Percentiles rank a stretch among this genome's conserved stretches.
Evolutionary conservation across 1,284 basidiomycete species (phyloP).

Genomic region (Meripilus lineatus): DNA sequence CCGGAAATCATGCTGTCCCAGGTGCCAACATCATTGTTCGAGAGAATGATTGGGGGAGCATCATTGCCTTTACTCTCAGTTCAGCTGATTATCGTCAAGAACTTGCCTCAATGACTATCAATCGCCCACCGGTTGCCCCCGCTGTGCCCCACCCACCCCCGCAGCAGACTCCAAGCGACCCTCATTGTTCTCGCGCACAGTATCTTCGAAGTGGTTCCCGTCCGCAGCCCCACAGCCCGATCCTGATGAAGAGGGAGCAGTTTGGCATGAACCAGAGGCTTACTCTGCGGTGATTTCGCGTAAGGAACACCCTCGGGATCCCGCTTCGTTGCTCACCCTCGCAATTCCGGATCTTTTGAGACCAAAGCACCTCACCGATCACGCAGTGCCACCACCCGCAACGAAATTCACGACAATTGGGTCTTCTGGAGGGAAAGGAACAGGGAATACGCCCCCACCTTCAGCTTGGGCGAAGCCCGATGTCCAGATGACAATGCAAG

Average conservation of each 20-base stretch:
- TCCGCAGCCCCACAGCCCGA: slow-evolving; percentile 38
- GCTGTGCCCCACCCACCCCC: slow-evolving; percentile 20
- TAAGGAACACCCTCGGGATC: slow-evolving; percentile 59
- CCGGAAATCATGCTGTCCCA: slow-evolving; percentile 58
- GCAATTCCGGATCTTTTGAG: slow-evolving; percentile 58
- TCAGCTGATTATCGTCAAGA: slow-evolving; percentile 60
- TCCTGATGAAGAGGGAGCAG: slow-evolving; percentile 51
- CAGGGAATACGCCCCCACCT: slow-evolving; percentile 26
- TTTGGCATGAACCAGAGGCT: slow-evolving; percentile 58
- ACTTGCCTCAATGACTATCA: slow-evolving; percentile 40
- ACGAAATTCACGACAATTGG: slow-evolving; percentile 5
- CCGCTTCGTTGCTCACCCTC: slow-evolving; percentile 40
- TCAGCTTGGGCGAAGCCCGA: slow-evolving; percentile 57
- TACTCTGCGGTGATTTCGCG: slow-evolving; percentile 56
- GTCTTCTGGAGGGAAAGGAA: slow-evolving; percentile 11
- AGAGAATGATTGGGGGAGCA: slow-evolving; percentile 71
- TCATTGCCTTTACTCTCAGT: slow-evolving; percentile 69
- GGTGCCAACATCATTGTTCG: slow-evolving; percentile 62
- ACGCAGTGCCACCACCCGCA: not conserved
- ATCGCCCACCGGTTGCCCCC: slow-evolving; percentile 17
- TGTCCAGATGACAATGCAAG: slow-evolving; percentile 47
- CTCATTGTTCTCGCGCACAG: slow-evolving; percentile 43
- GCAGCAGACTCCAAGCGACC: slow-evolving; percentile 18
- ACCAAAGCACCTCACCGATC: slow-evolving; percentile 34
- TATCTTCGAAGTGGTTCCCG: slow-evolving; percentile 45